phyloP scores from a whole-genome alignment of 2,329 filamentous ascomycete genomes.

The Fusarium incarnatum region DNA sequence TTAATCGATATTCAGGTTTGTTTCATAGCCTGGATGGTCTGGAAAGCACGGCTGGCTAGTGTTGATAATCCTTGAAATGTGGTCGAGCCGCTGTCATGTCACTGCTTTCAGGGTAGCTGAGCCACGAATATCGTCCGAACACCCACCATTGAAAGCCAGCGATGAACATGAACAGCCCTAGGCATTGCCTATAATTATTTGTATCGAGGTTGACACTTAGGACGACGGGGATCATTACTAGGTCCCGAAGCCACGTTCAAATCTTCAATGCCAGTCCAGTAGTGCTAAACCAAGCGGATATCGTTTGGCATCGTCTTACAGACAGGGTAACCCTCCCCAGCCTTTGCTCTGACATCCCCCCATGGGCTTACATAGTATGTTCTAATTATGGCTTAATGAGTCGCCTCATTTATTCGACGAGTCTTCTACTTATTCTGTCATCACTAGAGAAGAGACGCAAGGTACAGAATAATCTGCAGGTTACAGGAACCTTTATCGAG shows the following conservation, averaged over 20 bases:
- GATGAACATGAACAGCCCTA: neutral
- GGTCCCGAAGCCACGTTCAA: conserved; percentile 24
- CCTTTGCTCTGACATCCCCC: conserved; percentile 9
- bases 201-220: neutral
- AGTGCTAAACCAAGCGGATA: neutral
- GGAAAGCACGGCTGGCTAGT: neutral
- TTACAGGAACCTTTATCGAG: conserved; percentile 7
- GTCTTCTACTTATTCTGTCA: neutral
- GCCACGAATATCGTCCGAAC: neutral
- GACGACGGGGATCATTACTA: conserved; percentile 8
- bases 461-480: conserved; percentile 9
- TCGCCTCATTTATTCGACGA: conserved; percentile 14
- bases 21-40: neutral
- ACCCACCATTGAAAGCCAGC: neutral
- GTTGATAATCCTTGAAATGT: neutral
- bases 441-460: neutral
- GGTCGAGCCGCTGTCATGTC: conserved; percentile 6
- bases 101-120: conserved; percentile 6
- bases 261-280: neutral
- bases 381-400: neutral
- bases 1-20: neutral
- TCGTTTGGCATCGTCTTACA: conserved; percentile 9
- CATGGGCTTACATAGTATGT: conserved; percentile 4
- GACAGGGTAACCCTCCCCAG: neutral
- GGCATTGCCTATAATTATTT: neutral